These are phyloP conservation scores for Phylloporus rhodoxanthus DNA, from an alignment of 768 basidiomycete genomes.

Conservation along the genomic window DNA sequence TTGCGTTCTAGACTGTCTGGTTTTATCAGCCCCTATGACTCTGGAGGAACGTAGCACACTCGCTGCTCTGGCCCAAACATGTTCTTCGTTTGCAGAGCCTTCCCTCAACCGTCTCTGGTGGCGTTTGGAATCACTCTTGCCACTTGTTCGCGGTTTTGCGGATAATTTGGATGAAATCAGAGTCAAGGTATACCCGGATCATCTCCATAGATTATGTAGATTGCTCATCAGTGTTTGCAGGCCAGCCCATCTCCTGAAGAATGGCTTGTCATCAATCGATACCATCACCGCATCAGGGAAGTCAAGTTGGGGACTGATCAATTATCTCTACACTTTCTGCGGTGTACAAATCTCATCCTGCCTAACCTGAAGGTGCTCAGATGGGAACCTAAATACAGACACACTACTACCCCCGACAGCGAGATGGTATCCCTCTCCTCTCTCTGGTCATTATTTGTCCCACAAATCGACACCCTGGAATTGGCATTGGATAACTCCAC, in stretches of 20 bases:
- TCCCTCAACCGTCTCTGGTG: slow-evolving; percentile 3
- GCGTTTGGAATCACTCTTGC: not conserved
- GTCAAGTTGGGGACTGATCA: not conserved
- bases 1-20: not conserved
- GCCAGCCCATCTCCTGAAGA: not conserved
- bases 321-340: not conserved
- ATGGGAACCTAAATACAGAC: not conserved
- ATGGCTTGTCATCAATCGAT: not conserved
- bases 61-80: not conserved
- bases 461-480: not conserved
- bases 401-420: too few species aligned
- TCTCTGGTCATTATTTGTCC: not conserved
- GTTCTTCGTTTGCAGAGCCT: not conserved
- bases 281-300: not conserved
- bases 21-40: not conserved
- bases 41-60: not conserved
- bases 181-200: not conserved
- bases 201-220: not conserved
- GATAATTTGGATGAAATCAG: not conserved
- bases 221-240: not conserved
- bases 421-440: not conserved
- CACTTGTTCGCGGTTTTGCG: not conserved
- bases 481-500: not conserved
- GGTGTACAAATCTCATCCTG: not conserved
- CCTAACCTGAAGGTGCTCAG: not conserved